Evolutionary conservation across 768 basidiomycete genomes (phyloP).

Genomic region (Boletus subcaerulescens): DNA sequence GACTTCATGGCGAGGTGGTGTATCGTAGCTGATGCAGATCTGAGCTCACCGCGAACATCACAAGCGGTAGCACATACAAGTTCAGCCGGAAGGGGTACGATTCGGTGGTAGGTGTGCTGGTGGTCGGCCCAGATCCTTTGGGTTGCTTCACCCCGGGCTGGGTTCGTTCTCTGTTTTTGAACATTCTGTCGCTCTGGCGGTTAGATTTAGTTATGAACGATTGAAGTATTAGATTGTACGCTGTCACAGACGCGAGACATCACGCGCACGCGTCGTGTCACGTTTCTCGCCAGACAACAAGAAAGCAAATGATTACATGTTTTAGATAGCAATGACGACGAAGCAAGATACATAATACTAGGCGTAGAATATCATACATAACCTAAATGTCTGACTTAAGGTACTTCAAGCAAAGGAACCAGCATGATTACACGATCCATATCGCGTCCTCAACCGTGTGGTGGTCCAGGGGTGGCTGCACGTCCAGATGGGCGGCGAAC

Average conservation of each 20-base stretch:
- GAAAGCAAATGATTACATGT: neutral
- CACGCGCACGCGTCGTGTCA: constrained; percentile 22
- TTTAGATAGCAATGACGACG: constrained; percentile 20
- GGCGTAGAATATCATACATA: constrained; percentile 31
- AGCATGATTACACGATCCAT: neutral
- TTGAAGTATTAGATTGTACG: neutral
- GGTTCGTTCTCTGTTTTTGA: constrained; percentile 11
- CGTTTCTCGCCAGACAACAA: neutral
- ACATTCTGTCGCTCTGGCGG: constrained; percentile 15
- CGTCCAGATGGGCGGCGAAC: constrained; percentile 32
- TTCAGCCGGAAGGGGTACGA: constrained; percentile 68
- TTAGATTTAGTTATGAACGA: neutral
- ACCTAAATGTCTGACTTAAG: constrained; percentile 17
- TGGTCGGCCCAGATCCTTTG: neutral
- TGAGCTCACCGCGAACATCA: constrained; percentile 5
- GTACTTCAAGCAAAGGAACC: constrained; percentile 15
- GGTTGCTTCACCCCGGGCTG: neutral
- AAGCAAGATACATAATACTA: constrained; percentile 26
- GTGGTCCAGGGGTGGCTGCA: constrained; percentile 22
- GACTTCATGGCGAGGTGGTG: constrained; percentile 81
- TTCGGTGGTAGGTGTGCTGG: neutral
- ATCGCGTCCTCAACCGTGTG: constrained; percentile 15
- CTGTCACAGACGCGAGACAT: constrained; percentile 24
- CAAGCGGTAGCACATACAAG: constrained; percentile 54
- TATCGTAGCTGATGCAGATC: constrained; percentile 66